Base-by-base conservation (phyloP, 257 asterid species). In the Fraxinus pennsylvanica region DNA sequence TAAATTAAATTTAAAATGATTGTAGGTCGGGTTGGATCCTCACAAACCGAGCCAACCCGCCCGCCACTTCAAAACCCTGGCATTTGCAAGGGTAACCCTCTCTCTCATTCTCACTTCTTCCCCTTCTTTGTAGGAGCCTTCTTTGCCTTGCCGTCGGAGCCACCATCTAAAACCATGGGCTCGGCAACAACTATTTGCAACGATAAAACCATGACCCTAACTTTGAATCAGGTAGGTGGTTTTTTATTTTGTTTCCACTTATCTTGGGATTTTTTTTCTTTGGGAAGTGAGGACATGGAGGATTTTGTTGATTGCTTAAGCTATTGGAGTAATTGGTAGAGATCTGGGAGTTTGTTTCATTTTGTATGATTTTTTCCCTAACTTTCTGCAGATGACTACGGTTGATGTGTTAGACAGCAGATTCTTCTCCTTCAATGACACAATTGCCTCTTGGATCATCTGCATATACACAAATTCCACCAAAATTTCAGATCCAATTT, bases 301-400 rank as follows among this genome's bases (percentile, higher is more conserved):
- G 32, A 73, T 14, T 22, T 43, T 47, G n/a, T 61, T 35, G 67
- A 74, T 68, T 77, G 27, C 68, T 74, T 67, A 72, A 57, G 80
- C 79, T 76, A 70, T 72, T 63, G 66, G 71, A 22, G 67, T 7
- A 50, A 27, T 22, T 33, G 27, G 3, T 63, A 74, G 68, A 85
- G 71, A 45, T 70, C 7, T 74, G 69, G 39, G 43, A 65, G 69
- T 67, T 22, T 79, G 72, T 14, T 78, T 33, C 70, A 21, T 27
- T 79, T 75, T 67, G 36, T 74, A 76, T 36, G 27, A 73, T 43
- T 43, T 27, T 61, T 59, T 29, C 54, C 70, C 71, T 13, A 45
- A 61, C 52, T 71, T 35, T 81, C 52, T 67, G 38, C 88, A 93
- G 98, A 93, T 95, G 99, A 89, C 98, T 17, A 97, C 91, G 75